phyloP scores from a whole-genome alignment of 2,329 filamentous ascomycete species.

The Apiospora sp. region DNA sequence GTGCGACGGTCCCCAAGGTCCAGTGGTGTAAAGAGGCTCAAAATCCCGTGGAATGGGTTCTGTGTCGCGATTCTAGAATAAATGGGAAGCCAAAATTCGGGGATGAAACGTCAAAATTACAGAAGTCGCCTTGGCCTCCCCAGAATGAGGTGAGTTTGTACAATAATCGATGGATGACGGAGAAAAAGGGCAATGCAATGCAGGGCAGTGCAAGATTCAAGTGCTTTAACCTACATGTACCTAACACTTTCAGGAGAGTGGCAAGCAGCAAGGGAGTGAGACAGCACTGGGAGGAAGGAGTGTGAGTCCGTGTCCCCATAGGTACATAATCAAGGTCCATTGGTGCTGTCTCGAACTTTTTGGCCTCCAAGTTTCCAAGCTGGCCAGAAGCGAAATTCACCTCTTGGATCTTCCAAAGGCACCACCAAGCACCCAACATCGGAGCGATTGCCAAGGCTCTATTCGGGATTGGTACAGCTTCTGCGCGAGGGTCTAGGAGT shows the following conservation, averaged over 20 bases:
- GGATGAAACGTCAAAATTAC: slow-evolving; percentile 23
- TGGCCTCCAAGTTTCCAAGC: neutral
- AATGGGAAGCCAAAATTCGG: slow-evolving; percentile 9
- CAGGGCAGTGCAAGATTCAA: slow-evolving; percentile 17
- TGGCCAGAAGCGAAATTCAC: neutral
- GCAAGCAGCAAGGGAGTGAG: neutral
- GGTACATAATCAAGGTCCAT: neutral
- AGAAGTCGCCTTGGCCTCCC: slow-evolving; percentile 1
- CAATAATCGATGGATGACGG: slow-evolving; percentile 12
- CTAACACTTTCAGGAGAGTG: slow-evolving; percentile 5
- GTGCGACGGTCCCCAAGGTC: slow-evolving; percentile 2
- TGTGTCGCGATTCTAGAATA: slow-evolving; percentile 23
- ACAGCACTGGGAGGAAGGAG: neutral
- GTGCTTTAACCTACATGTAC: neutral
- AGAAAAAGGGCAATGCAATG: slow-evolving; percentile 8
- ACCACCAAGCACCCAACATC: neutral
- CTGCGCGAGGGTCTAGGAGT: neutral
- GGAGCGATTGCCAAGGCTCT: neutral
- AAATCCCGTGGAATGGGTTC: slow-evolving; percentile 16
- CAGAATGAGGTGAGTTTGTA: neutral
- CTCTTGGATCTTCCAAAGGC: neutral
- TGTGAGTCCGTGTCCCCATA: slow-evolving; percentile 12
- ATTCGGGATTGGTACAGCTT: slow-evolving; percentile 11
- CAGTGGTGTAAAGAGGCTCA: slow-evolving; percentile 15
- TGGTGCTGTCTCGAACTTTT: slow-evolving; percentile 9